Conservation (phyloP, 768 basidiomycete species). For the Melanogaster broomeanus region DNA sequence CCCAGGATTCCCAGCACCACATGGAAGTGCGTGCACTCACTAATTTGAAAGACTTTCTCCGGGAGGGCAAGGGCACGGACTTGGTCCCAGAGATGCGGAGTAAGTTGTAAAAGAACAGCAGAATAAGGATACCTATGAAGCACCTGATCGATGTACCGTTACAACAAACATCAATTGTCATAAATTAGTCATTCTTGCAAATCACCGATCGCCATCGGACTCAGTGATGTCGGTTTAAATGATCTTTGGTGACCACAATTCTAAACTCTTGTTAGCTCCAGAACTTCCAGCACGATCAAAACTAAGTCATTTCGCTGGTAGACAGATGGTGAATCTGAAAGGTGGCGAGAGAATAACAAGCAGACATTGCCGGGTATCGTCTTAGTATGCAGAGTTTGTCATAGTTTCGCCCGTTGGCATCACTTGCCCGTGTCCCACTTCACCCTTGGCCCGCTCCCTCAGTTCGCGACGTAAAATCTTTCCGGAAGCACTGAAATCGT, state of each 20-base stretch:
- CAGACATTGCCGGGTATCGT: background rate
- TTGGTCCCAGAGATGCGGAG: conserved; percentile 56
- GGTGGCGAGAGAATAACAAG: background rate
- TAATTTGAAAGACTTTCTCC: conserved; percentile 73
- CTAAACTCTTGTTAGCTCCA: background rate
- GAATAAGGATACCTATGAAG: background rate
- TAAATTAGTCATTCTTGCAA: background rate
- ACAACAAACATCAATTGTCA: background rate
- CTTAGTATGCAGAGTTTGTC: background rate
- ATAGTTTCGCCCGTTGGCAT: conserved; percentile 18
- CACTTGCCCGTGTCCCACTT: conserved; percentile 36
- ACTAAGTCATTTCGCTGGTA: background rate
- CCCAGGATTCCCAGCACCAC: conserved; percentile 71
- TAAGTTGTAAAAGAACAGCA: conserved; percentile 14
- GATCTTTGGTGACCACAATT: background rate
- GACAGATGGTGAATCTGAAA: background rate
- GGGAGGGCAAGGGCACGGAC: conserved; percentile 63
- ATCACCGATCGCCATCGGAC: no score
- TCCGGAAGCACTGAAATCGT: conserved; percentile 64
- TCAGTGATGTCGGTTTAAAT: background rate
- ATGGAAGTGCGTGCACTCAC: conserved; percentile 88
- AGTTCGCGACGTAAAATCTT: conserved; percentile 85
- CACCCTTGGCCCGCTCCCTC: conserved; percentile 64
- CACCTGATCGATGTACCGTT: background rate
- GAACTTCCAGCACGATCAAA: no score